Base-by-base conservation (phyloP, 2,329 filamentous ascomycete genomes). In the Diatrype stigma region DNA sequence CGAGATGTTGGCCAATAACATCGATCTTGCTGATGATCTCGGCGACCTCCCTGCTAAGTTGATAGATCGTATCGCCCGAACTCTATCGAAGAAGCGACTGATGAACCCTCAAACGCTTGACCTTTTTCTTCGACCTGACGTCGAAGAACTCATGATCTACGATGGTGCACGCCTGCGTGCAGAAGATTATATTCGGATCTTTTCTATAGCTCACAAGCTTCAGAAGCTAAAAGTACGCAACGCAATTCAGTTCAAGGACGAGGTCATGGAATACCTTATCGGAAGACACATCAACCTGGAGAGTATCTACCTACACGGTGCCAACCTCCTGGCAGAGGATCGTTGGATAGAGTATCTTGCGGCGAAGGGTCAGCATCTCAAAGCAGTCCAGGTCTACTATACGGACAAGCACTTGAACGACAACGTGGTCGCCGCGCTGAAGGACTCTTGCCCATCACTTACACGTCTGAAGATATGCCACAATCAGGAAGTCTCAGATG, bases 201-300 rank as follows among this genome's bases (percentile, higher is more conserved):
- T 96, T 55, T 86, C 90, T 47, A 78, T 84, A 2, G 85, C 88
- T 51, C 84, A 89, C 0, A 77, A 76, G 6, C 73, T 96, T 49
- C 82, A 82, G 60, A 79, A 79, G 42, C 76, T 96, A 51, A 87
- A 90, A 57, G 73, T 96, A 11, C 84, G 87, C 46, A 93, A 92
- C 62, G 90, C 86, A n/a, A 89, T 94, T 46, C 92, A 96, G 64
- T 87, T 96, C 76, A 96, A 96, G 69, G 88, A 96, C 62, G 77
- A 78, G 37, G 87, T 91, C 40, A 79, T 96, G 68, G 82, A 90
- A 48, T 96, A 93, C 66, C 80, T 96, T 62, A 75, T 89, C 19
- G 84, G 84, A 50, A 87, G 89, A 45, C 79, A 87, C 46, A 80
- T 83, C 46, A 70, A 79, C 8, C 74, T 96, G n/a, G 80, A 84